Evolutionary conservation across 2,329 filamentous ascomycete species (phyloP).

Genomic region (Botrytis porri): DNA sequence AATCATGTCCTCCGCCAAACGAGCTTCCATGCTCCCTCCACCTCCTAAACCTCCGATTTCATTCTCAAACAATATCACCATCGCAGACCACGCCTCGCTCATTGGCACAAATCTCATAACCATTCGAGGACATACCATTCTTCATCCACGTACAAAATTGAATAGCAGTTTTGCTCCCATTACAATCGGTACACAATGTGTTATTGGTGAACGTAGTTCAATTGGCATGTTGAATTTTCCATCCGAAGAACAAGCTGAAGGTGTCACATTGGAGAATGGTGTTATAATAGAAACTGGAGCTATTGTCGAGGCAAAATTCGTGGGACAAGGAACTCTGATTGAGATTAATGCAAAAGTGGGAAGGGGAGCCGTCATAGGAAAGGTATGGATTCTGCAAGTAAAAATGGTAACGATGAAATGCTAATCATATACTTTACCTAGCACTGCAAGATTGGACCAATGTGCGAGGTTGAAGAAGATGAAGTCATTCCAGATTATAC

Average conservation of each 20-base stretch:
- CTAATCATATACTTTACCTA: conserved; percentile 36
- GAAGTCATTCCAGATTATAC: conserved; percentile 63
- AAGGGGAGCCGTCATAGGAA: conserved; percentile 59
- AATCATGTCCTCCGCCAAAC: conserved; percentile 37
- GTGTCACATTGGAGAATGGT: conserved; percentile 56
- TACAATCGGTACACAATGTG: conserved; percentile 74
- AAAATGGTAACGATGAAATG: not conserved
- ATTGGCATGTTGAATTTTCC: conserved; percentile 48
- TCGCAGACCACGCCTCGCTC: conserved; percentile 61
- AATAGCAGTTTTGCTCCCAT: conserved; percentile 77
- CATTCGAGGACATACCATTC: conserved; percentile 71
- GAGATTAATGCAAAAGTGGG: conserved; percentile 61
- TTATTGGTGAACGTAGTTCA: conserved; percentile 69
- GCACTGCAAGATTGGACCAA: conserved; percentile 69
- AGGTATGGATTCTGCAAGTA: conserved; percentile 45
- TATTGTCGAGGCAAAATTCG: conserved; percentile 51
- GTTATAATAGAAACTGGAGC: conserved; percentile 60
- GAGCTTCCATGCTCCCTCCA: conserved; percentile 49
- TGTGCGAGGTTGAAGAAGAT: conserved; percentile 56
- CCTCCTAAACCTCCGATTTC: conserved; percentile 59
- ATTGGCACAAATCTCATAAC: conserved; percentile 74
- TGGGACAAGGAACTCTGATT: conserved; percentile 55
- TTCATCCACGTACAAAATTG: conserved; percentile 83
- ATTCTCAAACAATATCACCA: conserved; percentile 58
- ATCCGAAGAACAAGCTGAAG: conserved; percentile 26